Evolutionary conservation across 2,329 filamentous ascomycete species (phyloP).

Genomic region (Botrytis fragariae): DNA sequence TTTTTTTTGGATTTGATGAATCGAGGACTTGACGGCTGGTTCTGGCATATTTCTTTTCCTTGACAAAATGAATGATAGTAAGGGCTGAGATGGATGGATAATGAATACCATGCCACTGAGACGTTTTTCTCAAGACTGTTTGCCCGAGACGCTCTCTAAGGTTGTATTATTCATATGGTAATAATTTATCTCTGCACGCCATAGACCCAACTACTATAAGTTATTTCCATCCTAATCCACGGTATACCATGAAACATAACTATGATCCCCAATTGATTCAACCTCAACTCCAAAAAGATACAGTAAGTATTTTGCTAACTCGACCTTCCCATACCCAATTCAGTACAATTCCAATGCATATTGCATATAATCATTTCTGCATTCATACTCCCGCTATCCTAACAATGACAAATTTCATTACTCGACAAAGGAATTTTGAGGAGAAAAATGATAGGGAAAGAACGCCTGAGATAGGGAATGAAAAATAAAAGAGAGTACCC

Average conservation of each 20-base stretch:
- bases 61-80: conserved; percentile 3
- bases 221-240: background rate
- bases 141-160: background rate
- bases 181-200: background rate
- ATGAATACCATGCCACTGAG: background rate
- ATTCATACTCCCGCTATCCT: conserved; percentile 3
- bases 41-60: background rate
- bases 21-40: background rate
- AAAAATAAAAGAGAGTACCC: background rate
- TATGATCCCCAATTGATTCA: background rate
- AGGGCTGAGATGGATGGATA: background rate
- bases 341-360: conserved; percentile 11
- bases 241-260: background rate
- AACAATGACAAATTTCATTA: background rate
- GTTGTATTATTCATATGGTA: background rate
- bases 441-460: background rate
- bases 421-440: background rate
- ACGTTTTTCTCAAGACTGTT: background rate
- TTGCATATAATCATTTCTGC: conserved; percentile 11
- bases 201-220: background rate
- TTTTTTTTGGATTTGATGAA: background rate
- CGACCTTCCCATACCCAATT: background rate
- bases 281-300: background rate
- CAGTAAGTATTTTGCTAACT: background rate
- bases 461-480: background rate